Base-by-base conservation (phyloP, 306 rosid species). In the Elaeagnus macrophylla region DNA sequence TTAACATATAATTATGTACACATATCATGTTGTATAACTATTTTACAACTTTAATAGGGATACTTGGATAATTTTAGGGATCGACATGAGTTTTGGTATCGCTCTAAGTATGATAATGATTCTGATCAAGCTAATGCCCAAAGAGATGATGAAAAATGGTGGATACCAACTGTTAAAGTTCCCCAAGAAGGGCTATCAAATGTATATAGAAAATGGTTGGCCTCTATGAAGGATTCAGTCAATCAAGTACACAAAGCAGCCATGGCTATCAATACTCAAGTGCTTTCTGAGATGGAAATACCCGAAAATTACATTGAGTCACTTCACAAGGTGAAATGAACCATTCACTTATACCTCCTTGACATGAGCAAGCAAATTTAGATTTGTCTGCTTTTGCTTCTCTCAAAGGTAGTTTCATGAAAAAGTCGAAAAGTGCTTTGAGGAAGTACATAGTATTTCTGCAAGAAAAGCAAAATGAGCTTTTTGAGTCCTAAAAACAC, bases 191-290 rank as follows among this genome's bases (percentile, higher is more conserved):
- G 96, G n/a, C 50, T 87, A 19, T 88, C 95, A 37, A 89, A 81
- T 1, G 65, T n/a, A 37, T 74, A 81, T 45, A 57, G 69, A 50
- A 93, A 73, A 79, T 84, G 89, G 85, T 44, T 93, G 68, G 74
- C 60, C 14, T 65, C 36, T 57, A 85, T 80, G 68, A 87, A 81
- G 72, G 96, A 93, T 5, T 73, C 79, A 39, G 83, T 79, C 47
- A 80, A 74, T 69, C 96, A 84, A 79, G 86, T 84, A 13, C 79
- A 87, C 5, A 93, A 87, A 74, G 99, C 95, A 67, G 86, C 99
- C 77, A 84, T 84, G 95, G 95, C 96, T 0, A 93, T 93, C n/a
- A 93, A 93, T 67, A 85, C 95, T 54, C 95, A 87, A 74, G 77
- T 82, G 1, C 68, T 93, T 8, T 69, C 89, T 17, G 95, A 89